Base-by-base conservation (phyloP, 805 yeast species). In the Lipomyces sp. region DNA sequence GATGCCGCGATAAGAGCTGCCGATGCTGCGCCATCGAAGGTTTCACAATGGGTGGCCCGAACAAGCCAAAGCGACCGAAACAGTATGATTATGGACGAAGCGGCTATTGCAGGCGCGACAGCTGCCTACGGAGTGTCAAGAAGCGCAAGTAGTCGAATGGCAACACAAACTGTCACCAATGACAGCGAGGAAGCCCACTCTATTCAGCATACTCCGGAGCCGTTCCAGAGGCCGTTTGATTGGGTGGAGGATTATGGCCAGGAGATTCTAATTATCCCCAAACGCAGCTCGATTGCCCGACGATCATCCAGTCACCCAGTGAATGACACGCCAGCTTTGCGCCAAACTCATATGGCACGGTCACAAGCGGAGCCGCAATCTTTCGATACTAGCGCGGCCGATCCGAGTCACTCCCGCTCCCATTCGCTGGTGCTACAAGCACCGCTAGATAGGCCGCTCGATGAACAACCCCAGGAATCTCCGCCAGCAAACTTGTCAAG, bases 181-280 rank as follows among this genome's bases (percentile, higher is more conserved):
- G 65, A 42, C 53, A 57, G 62, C n/a, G 62, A 5, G 4, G 64
- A 60, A 24, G 48, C 65, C 18, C 65, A 55, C 34, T 65, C 68
- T 15, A 62, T 65, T 24, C 68, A 65, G 48, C 62, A 29, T 15
- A 65, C 68, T 15, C 68, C 68, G 10, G 65, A 65, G 60, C 65
- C 65, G 32, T 57, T 62, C 18, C 61, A 62, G 32, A n/a, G 53
- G 24, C 59, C 60, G 54, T 55, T 54, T 11, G 56, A 56, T 11
- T 7, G 18, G 53, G 3, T 7, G 64, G 56, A n/a, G 35, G 62
- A 64, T 24, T 42, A 48, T 30, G 62, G 57, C 32, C 30, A 24
- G 10, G 60, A 55, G 34, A 53, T 34, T n/a, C 42, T 64, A 37
- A 48, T n/a, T 56, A 54, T 64, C 5, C 61, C 64, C 11, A 64